phyloP scores from a whole-genome alignment of 495 filamentous ascomycete genomes.

The Podospora pseudoanserina region DNA sequence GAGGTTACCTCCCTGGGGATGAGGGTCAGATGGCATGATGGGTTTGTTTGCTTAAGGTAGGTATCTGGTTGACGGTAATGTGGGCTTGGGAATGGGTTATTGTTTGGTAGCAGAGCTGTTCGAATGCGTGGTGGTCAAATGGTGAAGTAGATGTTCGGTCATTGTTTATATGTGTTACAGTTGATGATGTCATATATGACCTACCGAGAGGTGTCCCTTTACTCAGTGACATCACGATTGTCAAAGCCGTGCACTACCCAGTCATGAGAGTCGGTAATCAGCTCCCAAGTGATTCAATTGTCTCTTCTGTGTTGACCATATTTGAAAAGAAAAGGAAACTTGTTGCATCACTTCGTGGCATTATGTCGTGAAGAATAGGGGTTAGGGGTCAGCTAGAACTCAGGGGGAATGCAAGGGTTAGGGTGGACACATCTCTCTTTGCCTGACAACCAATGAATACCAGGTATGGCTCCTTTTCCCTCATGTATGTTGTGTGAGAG shows the following conservation, averaged over 20 bases:
- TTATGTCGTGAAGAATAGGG: no score
- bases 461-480: no score
- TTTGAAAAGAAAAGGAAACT: no score
- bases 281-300: not conserved
- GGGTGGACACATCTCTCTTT: no score
- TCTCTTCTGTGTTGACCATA: no score
- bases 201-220: not conserved
- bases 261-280: not conserved
- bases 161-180: not conserved
- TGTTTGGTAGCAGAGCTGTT: not conserved
- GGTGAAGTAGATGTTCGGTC: not conserved
- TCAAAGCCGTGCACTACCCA: not conserved
- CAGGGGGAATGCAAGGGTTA: no score
- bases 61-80: not conserved
- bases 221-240: not conserved
- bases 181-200: not conserved
- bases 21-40: constrained; percentile 18
- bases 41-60: not conserved
- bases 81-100: not conserved
- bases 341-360: no score
- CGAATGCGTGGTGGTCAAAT: not conserved
- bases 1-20: constrained; percentile 25
- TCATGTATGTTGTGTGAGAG: no score
- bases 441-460: no score
- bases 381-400: no score